These are phyloP conservation scores for Fusarium nurragi DNA, from an alignment of 2,329 filamentous ascomycete genomes.

Conservation along the genomic window DNA sequence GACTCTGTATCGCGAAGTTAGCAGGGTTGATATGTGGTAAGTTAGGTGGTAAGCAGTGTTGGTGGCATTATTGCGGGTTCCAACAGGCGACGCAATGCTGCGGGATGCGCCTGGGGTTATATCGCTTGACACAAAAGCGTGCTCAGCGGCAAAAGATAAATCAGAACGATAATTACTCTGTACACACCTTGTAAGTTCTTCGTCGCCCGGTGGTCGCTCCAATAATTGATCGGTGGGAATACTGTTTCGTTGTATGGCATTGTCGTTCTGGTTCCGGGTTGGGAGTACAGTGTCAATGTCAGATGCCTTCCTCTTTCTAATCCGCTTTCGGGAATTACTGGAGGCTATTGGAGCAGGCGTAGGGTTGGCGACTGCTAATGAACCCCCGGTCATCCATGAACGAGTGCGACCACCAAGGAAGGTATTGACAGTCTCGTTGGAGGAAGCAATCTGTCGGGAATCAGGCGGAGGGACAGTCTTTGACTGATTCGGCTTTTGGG, in stretches of 20 bases:
- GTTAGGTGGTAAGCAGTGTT: not conserved
- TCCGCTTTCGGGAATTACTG: slow-evolving; percentile 37
- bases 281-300: slow-evolving; percentile 11
- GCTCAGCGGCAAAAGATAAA: not conserved
- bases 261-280: slow-evolving; percentile 25
- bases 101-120: not conserved
- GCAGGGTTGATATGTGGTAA: slow-evolving; percentile 5
- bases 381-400: slow-evolving; percentile 43
- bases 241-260: slow-evolving; percentile 16
- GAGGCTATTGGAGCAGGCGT: slow-evolving; percentile 14
- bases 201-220: slow-evolving; percentile 17
- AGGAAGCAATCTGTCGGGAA: slow-evolving; percentile 48
- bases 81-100: slow-evolving; percentile 12
- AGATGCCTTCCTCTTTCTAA: slow-evolving; percentile 22
- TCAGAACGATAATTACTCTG: not conserved
- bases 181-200: slow-evolving; percentile 24
- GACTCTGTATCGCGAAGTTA: slow-evolving; percentile 32
- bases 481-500: slow-evolving; percentile 26
- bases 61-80: slow-evolving; percentile 3
- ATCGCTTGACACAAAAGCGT: not conserved
- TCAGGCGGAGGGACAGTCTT: slow-evolving; percentile 27
- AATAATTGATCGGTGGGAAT: slow-evolving; percentile 5
- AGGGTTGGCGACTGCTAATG: slow-evolving; percentile 13
- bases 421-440: slow-evolving; percentile 54
- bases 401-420: slow-evolving; percentile 51